Evolutionary conservation across 2,329 filamentous ascomycete species (phyloP).

Genomic region (Penicillium sp.): DNA sequence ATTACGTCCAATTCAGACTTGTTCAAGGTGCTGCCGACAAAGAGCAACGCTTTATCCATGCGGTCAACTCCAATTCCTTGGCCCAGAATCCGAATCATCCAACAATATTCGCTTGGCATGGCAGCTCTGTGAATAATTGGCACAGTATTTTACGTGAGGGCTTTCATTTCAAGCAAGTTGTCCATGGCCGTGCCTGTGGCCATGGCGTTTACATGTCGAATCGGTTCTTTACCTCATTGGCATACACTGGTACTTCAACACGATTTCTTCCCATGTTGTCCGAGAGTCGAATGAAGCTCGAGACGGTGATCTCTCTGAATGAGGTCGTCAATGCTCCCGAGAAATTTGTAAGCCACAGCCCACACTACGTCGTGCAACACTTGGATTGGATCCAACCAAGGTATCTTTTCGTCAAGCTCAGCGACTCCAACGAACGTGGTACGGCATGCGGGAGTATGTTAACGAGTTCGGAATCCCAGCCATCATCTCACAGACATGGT

Average conservation of each 20-base stretch:
- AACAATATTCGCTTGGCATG: constrained; percentile 85
- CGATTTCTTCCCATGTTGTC: constrained; percentile 54
- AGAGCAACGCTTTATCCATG: constrained; percentile 68
- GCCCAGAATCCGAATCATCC: constrained; percentile 51
- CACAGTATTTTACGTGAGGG: constrained; percentile 84
- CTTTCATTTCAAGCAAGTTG: constrained; percentile 63
- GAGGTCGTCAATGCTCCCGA: constrained; percentile 75
- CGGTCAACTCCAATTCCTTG: constrained; percentile 47
- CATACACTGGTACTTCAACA: constrained; percentile 42
- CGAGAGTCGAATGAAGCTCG: constrained; percentile 61
- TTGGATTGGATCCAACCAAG: constrained; percentile 87
- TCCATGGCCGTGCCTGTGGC: constrained; percentile 69
- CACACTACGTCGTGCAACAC: constrained; percentile 70
- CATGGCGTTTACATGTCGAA: constrained; percentile 79
- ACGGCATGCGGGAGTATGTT: not conserved
- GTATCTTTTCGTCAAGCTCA: constrained; percentile 67
- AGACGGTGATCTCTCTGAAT: constrained; percentile 67
- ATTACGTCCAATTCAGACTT: constrained; percentile 79
- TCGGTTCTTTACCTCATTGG: constrained; percentile 54
- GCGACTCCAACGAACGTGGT: not conserved
- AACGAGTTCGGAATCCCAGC: not conserved
- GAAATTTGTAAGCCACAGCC: constrained; percentile 54
- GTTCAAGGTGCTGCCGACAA: constrained; percentile 86
- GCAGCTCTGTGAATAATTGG: constrained; percentile 75
- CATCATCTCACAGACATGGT: not conserved